Base-by-base conservation (phyloP, 1,284 basidiomycete genomes). In the Cryptococcus sp. region DNA sequence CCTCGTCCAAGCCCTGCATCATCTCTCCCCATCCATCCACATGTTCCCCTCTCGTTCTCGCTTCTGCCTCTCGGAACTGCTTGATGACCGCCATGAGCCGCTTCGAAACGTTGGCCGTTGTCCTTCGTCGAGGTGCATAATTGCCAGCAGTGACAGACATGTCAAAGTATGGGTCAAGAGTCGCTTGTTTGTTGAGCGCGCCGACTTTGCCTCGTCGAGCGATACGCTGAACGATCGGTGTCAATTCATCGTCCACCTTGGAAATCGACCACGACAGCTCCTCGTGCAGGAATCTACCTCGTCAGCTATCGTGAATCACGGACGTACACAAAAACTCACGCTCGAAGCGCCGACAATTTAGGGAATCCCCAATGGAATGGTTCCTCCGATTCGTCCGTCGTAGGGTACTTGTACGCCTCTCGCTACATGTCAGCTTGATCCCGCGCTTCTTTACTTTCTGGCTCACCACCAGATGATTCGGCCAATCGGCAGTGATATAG, bases 331-430 rank as follows among this genome's bases (percentile, higher is more conserved):
- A 33, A n/a, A 14, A 74, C 84, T 57, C 65, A 90, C 87, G 79
- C 74, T 59, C 91, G 81, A 44, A 97, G 78, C 1, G 85, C 89
- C 62, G 97, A 91, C 1, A 99, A 80, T 66, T 97, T 93, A 5
- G 94, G 92, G 54, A 94, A 76, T 9, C 91, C 94, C 95, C 95
- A 99, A 61, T 90, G 88, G 69, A 99, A 98, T 0, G 87, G 85
- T 63, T 98, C 93, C 47, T 91, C 84, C 3, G 90, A 94, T 44
- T 82, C 80, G 66, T 97, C 93, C 5, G 97, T 87, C 0, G 82
- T 80, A 0, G 95, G 94, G 60, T 90, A 82, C 57, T 86, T 85
- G 72, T 99, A 99, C 1, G 92, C 95, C 52, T 93, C 88, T 51
- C 85, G 78, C 90, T 93, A 59, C n/a, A 18, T 7, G 14, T 37